A percentile compares a stretch with the other conserved stretches of the same genome.
Conservation (phyloP, 805 yeast species). For the Cyberlindnera xishuangbannaensis region DNA sequence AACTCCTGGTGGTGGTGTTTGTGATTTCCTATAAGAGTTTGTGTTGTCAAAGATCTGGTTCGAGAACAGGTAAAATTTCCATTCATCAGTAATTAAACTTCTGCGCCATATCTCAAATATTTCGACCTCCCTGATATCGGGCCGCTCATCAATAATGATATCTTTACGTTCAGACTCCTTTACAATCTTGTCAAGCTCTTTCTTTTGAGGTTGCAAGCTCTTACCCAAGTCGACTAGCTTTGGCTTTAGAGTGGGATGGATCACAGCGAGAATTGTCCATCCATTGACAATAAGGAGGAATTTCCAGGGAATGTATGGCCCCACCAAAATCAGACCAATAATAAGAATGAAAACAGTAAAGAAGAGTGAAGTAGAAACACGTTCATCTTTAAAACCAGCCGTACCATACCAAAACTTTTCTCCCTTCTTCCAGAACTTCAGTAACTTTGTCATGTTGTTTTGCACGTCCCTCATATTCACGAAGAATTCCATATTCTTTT, state of each 20-base stretch:
- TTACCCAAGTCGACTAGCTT: conserved; percentile 21
- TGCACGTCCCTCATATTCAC: conserved; percentile 72
- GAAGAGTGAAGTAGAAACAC: conserved; percentile 55
- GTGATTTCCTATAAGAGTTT: conserved; percentile 40
- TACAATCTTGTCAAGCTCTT: conserved; percentile 27
- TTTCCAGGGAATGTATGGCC: conserved; percentile 60
- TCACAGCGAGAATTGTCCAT: conserved; percentile 47
- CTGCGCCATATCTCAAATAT: conserved; percentile 69
- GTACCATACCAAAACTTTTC: conserved; percentile 55
- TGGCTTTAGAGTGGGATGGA: conserved; percentile 53
- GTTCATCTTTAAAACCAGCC: conserved; percentile 68
- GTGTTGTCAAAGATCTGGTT: conserved; percentile 45
- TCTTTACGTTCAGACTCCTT: conserved; percentile 37
- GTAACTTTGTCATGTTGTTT: conserved; percentile 49
- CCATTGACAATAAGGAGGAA: conserved; percentile 46
- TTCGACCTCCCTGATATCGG: conserved; percentile 60
- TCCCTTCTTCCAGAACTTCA: conserved; percentile 42
- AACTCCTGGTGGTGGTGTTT: conserved; percentile 63
- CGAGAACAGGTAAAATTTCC: conserved; percentile 59
- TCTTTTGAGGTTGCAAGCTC: conserved; percentile 23
- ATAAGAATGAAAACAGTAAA: conserved; percentile 35
- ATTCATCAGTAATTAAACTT: conserved; percentile 52
- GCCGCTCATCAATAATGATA: conserved; percentile 65
- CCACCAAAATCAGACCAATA: conserved; percentile 36
- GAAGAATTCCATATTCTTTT: conserved; percentile 35